Evolutionary conservation across 257 asterid species (phyloP), one percentile per base, ranked within the genome.

Genomic region (Solanum pimpinellifolium): DNA sequence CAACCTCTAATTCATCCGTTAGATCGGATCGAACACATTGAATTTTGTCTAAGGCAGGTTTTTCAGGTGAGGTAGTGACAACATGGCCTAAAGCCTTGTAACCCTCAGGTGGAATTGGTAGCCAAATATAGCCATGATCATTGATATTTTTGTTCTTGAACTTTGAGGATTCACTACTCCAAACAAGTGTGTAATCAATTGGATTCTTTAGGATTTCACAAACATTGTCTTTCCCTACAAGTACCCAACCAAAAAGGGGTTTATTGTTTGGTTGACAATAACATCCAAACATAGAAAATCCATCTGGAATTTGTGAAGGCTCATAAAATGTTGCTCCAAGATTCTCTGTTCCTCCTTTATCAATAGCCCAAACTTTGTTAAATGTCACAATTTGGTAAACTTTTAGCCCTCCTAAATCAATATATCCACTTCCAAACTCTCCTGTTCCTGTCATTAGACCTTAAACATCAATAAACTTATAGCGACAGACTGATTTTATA

Each of bases 361-460:
- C 62, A 3, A 87, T 70, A 14, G 89, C 82, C 98, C 97, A 93
- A 4, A 95, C 74, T 85, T 92, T 92, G 75, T 59, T 84, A 88
- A 96, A 95, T 25, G 92, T 77, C 46, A 95, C 72, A 37, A 93
- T 47, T 83, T 94, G 93, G 49, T 88, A 91, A 68, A 97, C 91
- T 86, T 87, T 76, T 2, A 97, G 94, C 11, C 98, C 99, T 70
- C 98, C 99, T 20, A 96, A 91, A 88, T 97, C 98, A 62, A 97
- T 87, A 78, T 18, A 90, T 49, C 97, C 98, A 41, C 89, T 89
- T 27, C 89, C 95, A 83, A 97, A 97, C 1, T 86, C 94, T 6
- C 93, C 93, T 29, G 81, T 2, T 18, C 94, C 99, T 94, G 74
- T 46, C 47, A 41, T 77, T 78, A 80, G 59, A 42, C 78, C 25